Evolutionary conservation across 768 basidiomycete genomes (phyloP), one percentile per base, ranked within the genome.

Genomic region (Suillus subaureus): DNA sequence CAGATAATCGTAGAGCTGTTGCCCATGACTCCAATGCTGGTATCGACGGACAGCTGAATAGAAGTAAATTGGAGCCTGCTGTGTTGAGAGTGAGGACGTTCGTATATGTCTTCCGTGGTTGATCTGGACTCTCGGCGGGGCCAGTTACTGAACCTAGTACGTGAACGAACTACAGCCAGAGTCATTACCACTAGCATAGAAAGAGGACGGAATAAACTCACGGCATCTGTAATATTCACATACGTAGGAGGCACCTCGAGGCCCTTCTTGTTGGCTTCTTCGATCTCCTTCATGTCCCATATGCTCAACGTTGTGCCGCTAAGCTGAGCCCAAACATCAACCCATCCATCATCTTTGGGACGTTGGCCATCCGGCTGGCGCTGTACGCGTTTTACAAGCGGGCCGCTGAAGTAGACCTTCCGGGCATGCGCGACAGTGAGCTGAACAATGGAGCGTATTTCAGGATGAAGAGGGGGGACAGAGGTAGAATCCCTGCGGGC

Each of bases 51-150:
- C 94, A 96, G 11, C 94, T 92, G 79, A 98, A 97, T 4, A 97
- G 78, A 39, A 96, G 80, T 54, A 96, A 83, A 75, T 99, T 98
- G 37, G 89, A 89, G 26, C 97, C 97, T 0, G 96, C 97, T 6
- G 93, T 97, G 75, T 96, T 99, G 69, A 99, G 83, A 0, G 94
- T 93, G 64, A 98, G 84, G 61, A 98, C 91, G 73, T 94, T 92
- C 0, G 81, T 81, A 70, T 87, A 92, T 68, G 87, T 85, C 72
- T 85, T 84, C 0, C 83, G 69, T 1, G 90, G 87, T 1, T 79
- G 68, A 13, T 75, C 81, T 1, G 81, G 73, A 0, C 85, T 83
- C 8, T 85, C 80, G 1, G 89, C 80, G 1, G 89, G 89, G 23
- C 87, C 80, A 0, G 90, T 90, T 16, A 94, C 83, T 0, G 90